Conservation (phyloP, 106 monocot genomes). For the Dioscorea alata region DNA sequence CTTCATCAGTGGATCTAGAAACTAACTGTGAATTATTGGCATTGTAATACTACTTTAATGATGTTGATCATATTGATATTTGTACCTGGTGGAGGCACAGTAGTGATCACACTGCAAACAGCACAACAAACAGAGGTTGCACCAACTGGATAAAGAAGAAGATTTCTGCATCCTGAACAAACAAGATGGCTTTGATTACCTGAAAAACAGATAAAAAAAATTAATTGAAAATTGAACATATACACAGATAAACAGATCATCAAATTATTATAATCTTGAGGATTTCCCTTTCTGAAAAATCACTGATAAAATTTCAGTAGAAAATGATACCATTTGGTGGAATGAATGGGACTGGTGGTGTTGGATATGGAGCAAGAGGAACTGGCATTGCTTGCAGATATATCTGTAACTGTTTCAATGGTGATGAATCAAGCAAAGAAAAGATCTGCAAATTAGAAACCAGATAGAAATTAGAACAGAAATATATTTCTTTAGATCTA, state of each 20-base stretch:
- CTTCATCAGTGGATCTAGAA: too few species aligned
- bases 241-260: too few species aligned
- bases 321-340: slow-evolving; percentile 45
- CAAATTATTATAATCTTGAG: too few species aligned
- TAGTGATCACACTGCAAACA: slow-evolving; percentile 74
- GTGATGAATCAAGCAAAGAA: too few species aligned
- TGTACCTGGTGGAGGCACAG: slow-evolving; percentile 74
- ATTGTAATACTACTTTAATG: too few species aligned
- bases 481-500: too few species aligned
- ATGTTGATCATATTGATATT: too few species aligned
- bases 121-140: slow-evolving; percentile 86
- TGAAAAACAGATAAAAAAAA: slow-evolving; percentile 6
- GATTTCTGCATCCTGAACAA: slow-evolving; percentile 81
- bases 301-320: background rate
- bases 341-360: slow-evolving; percentile 45
- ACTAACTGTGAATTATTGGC: too few species aligned
- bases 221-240: background rate
- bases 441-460: too few species aligned
- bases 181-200: slow-evolving; percentile 84
- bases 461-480: too few species aligned
- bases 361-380: slow-evolving; percentile 90
- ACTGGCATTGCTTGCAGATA: slow-evolving; percentile 71
- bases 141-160: slow-evolving; percentile 80
- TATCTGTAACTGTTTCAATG: too few species aligned
- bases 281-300: too few species aligned